These are phyloP conservation scores for Ceratocystis destructans DNA, from an alignment of 2,329 filamentous ascomycete genomes.

Conservation along the genomic window DNA sequence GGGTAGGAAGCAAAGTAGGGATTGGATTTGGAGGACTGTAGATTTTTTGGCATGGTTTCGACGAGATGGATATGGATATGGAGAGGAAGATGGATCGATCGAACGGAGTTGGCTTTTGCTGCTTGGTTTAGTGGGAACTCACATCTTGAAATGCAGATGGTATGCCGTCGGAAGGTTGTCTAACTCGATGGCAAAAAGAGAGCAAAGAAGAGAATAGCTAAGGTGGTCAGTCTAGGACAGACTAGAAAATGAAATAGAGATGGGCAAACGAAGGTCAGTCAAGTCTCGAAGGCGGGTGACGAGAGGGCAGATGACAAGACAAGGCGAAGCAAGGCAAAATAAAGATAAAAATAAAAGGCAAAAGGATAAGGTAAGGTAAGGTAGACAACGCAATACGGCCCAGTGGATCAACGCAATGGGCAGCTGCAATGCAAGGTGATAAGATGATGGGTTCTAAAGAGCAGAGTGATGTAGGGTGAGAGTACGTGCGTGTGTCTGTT, in stretches of 20 bases:
- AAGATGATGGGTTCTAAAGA: conserved; percentile 11
- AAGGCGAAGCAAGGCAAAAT: neutral
- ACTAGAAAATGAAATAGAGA: neutral
- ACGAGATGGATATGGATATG: neutral
- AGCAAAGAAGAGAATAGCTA: neutral
- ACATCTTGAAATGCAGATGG: conserved; percentile 1
- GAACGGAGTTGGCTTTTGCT: neutral
- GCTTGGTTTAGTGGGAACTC: neutral
- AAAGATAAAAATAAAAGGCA: neutral
- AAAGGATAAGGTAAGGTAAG: neutral
- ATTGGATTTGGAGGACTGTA: neutral
- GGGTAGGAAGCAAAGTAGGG: neutral
- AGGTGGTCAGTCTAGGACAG: neutral
- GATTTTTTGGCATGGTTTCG: neutral
- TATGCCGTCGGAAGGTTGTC: neutral
- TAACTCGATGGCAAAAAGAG: neutral
- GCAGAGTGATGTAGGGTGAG: neutral
- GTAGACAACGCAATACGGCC: neutral
- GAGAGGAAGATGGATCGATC: neutral
- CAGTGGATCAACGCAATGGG: conserved; percentile 9
- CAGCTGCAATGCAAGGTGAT: conserved; percentile 18
- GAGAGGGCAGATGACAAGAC: neutral
- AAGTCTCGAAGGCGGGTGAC: neutral
- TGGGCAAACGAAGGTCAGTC: neutral
- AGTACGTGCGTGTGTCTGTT: neutral